These are phyloP conservation scores for Trametes elegans DNA, from an alignment of 768 basidiomycete genomes.

Conservation along the genomic window DNA sequence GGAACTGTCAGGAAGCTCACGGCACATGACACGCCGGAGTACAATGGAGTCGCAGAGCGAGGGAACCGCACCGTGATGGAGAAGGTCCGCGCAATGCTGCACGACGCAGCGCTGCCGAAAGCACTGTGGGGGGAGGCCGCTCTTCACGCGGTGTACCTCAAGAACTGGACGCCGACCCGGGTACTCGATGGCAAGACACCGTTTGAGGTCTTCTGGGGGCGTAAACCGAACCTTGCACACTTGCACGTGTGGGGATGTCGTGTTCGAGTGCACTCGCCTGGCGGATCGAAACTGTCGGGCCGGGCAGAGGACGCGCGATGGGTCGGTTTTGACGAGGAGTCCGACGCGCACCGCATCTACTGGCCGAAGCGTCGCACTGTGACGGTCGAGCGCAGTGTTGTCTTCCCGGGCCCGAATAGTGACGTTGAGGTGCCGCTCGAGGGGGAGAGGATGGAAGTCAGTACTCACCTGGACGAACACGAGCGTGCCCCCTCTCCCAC, in stretches of 20 bases:
- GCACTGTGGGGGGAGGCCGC: slow-evolving; percentile 33
- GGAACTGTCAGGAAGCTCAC: slow-evolving; percentile 42
- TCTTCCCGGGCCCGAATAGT: neutral
- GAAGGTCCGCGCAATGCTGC: slow-evolving; percentile 27
- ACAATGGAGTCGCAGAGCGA: slow-evolving; percentile 42
- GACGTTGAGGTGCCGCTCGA: slow-evolving; percentile 14
- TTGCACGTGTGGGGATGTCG: slow-evolving; percentile 15
- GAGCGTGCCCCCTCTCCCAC: neutral
- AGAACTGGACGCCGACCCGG: slow-evolving; percentile 19
- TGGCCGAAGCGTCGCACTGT: slow-evolving; percentile 31
- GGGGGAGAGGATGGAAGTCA: slow-evolving; percentile 2
- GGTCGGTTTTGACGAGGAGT: slow-evolving; percentile 18
- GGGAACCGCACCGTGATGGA: slow-evolving; percentile 28
- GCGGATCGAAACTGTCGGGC: slow-evolving; percentile 6
- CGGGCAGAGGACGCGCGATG: slow-evolving; percentile 5
- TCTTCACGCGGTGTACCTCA: slow-evolving; percentile 22
- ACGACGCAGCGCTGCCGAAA: slow-evolving; percentile 20
- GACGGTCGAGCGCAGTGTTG: slow-evolving; percentile 30
- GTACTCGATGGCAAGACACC: slow-evolving; percentile 21
- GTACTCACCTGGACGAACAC: neutral
- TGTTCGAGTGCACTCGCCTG: slow-evolving; percentile 7
- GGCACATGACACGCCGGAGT: slow-evolving; percentile 38
- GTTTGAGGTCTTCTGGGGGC: slow-evolving; percentile 17
- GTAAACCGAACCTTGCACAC: slow-evolving; percentile 17
- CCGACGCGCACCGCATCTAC: slow-evolving; percentile 34